phyloP scores from a whole-genome alignment of 768 basidiomycete species.

The Rickenella mellea region DNA sequence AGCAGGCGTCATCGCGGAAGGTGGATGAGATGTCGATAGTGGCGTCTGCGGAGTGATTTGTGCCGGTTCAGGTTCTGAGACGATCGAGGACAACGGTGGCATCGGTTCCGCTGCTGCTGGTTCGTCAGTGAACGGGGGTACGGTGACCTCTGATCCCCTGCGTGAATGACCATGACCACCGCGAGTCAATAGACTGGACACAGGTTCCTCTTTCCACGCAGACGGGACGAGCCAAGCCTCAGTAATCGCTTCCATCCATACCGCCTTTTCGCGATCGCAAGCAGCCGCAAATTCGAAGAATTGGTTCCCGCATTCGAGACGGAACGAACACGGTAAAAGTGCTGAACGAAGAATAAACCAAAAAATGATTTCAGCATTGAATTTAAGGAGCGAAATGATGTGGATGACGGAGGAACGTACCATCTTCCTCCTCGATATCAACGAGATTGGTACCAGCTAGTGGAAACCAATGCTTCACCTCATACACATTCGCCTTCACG shows the following conservation, averaged over 20 bases:
- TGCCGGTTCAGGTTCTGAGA: too few relatives aligned
- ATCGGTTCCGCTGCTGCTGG: neutral
- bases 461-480: constrained; percentile 83
- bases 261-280: constrained; percentile 72
- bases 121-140: neutral
- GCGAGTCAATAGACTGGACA: constrained; percentile 54
- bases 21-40: too few relatives aligned
- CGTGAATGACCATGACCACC: neutral
- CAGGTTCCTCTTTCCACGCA: constrained; percentile 51
- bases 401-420: constrained; percentile 35
- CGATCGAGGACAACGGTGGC: neutral
- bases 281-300: constrained; percentile 75
- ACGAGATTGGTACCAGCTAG: constrained; percentile 62
- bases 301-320: too few relatives aligned
- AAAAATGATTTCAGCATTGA: neutral
- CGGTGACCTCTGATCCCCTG: neutral
- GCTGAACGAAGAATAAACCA: constrained; percentile 32
- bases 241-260: constrained; percentile 73
- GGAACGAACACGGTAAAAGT: constrained; percentile 73
- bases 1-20: too few relatives aligned
- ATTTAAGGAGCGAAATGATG: neutral
- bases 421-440: constrained; percentile 62
- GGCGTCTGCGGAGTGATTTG: too few relatives aligned
- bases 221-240: constrained; percentile 34
- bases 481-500: constrained; percentile 67